Evolutionary conservation across 2,329 filamentous ascomycete genomes (phyloP).

Genomic region (Xylariomycetidae sp.): DNA sequence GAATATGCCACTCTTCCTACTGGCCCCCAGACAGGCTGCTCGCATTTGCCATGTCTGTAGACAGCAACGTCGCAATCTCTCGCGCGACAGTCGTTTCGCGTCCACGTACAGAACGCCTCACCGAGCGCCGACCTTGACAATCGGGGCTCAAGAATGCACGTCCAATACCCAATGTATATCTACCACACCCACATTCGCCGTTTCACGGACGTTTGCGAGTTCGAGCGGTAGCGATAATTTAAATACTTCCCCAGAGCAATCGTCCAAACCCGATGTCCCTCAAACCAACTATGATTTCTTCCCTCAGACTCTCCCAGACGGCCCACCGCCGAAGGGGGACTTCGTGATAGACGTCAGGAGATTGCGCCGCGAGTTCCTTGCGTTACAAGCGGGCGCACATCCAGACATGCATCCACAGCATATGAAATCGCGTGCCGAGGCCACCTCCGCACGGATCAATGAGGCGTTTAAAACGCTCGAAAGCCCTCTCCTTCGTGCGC

Average conservation of each 20-base stretch:
- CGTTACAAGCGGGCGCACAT: slow-evolving; percentile 72
- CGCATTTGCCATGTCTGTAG: slow-evolving; percentile 25
- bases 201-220: no score
- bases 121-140: not conserved
- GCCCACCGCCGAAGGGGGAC: slow-evolving; percentile 71
- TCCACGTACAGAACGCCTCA: not conserved
- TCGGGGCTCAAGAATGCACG: not conserved
- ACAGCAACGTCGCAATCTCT: slow-evolving; percentile 12
- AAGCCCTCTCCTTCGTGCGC: slow-evolving; percentile 75
- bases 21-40: slow-evolving; percentile 13
- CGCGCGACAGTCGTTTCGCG: not conserved
- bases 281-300: slow-evolving; percentile 83
- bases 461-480: slow-evolving; percentile 83
- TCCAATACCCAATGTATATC: not conserved
- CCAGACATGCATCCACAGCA: slow-evolving; percentile 61
- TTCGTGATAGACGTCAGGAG: slow-evolving; percentile 69
- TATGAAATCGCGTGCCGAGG: slow-evolving; percentile 62
- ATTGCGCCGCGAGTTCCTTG: slow-evolving; percentile 80
- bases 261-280: slow-evolving; percentile 7
- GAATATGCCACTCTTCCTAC: no score
- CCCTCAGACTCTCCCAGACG: slow-evolving; percentile 68
- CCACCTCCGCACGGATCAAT: slow-evolving; percentile 79
- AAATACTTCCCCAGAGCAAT: not conserved
- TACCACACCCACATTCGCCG: no score
- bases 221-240: no score